Evolutionary conservation across 495 filamentous ascomycete species (phyloP).

Genomic region (Penicillium crystallinum): DNA sequence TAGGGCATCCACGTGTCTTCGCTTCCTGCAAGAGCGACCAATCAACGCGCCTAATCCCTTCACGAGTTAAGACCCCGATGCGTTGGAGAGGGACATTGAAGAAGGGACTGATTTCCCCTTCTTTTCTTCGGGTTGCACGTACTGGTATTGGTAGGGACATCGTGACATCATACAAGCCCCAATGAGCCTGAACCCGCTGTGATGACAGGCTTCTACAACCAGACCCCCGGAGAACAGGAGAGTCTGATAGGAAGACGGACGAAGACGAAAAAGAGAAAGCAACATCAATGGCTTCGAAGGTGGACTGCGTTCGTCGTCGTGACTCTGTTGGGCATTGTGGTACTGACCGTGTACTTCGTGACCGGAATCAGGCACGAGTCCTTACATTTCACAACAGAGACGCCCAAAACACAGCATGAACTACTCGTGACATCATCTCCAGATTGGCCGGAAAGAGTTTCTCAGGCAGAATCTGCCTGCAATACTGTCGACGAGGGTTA

Average conservation of each 20-base stretch:
- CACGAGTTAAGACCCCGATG: background rate
- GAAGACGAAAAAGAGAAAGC: background rate
- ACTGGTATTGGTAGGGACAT: background rate
- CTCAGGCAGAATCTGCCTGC: constrained; percentile 33
- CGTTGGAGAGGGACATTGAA: background rate
- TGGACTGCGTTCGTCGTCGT: background rate
- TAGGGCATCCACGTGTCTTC: background rate
- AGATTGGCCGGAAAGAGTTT: background rate
- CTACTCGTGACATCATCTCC: background rate
- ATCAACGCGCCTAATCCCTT: background rate
- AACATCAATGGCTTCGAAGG: background rate
- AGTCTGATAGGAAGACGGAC: background rate
- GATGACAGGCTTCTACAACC: background rate
- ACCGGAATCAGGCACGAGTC: background rate
- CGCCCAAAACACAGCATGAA: background rate
- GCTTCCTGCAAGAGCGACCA: background rate
- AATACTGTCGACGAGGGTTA: constrained; percentile 59
- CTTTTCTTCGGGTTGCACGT: background rate
- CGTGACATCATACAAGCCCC: background rate
- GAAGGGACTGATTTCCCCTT: background rate
- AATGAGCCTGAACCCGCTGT: background rate
- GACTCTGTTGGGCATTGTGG: background rate
- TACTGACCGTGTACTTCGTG: background rate
- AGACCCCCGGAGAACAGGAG: background rate
- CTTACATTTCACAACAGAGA: background rate